Percentiles rank a stretch among this genome's conserved stretches.
phyloP scores from a whole-genome alignment of 2,329 filamentous ascomycete species.

The Phialophora verrucosa region DNA sequence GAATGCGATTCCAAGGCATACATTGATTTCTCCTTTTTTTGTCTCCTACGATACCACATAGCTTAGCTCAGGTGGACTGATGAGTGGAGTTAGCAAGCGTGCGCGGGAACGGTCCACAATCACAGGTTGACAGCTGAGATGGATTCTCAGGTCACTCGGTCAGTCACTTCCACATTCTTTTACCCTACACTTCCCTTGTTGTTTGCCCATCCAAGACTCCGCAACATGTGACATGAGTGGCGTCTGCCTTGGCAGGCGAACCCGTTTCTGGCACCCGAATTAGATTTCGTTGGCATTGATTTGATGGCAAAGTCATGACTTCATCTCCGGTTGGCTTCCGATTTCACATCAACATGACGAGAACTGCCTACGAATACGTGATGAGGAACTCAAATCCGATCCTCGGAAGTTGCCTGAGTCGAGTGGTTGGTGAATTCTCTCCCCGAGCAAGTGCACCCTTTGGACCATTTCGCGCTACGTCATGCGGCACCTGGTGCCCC shows the following conservation, averaged over 20 bases:
- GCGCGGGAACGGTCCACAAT: conserved; percentile 33
- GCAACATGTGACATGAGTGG: conserved; percentile 12
- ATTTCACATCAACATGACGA: conserved; percentile 6
- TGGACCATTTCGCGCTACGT: neutral
- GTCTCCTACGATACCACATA: conserved; percentile 39
- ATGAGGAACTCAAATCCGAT: conserved; percentile 4
- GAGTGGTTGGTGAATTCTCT: neutral
- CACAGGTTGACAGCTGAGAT: conserved; percentile 31
- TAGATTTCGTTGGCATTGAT: neutral
- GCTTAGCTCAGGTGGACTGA: conserved; percentile 36
- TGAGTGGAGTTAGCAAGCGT: conserved; percentile 38
- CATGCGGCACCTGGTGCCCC: neutral
- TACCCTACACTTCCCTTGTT: neutral
- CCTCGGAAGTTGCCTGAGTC: neutral
- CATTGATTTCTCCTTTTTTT: conserved; percentile 34
- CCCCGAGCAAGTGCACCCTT: neutral
- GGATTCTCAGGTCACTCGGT: conserved; percentile 2
- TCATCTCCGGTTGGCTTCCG: conserved; percentile 7
- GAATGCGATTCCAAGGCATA: conserved; percentile 33
- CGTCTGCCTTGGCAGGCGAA: conserved; percentile 5
- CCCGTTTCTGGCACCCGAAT: neutral
- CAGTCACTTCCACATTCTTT: conserved; percentile 7
- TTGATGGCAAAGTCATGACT: conserved; percentile 22
- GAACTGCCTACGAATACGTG: neutral
- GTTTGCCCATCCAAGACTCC: neutral